Conservation (phyloP, 169 alveolate genomes). For the Toxoplasma gondii region DNA sequence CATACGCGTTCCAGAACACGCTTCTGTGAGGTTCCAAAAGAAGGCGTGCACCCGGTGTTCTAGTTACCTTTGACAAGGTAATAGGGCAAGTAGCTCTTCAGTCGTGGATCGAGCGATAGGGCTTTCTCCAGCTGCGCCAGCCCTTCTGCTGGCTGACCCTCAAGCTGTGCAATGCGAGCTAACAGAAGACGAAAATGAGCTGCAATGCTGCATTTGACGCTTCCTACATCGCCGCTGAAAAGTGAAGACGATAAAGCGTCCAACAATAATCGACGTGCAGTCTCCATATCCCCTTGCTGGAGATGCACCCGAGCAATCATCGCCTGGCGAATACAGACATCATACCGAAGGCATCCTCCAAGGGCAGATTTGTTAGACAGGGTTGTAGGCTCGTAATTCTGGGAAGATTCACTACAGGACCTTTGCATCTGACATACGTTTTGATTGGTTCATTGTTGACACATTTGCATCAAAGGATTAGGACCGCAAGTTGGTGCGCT, state of each 20-base stretch:
- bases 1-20: too few relatives aligned
- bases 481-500: too few relatives aligned
- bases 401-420: too few relatives aligned
- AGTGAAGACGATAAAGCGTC: background rate
- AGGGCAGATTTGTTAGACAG: too few relatives aligned
- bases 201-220: background rate
- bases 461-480: too few relatives aligned
- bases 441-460: too few relatives aligned
- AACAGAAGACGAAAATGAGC: background rate
- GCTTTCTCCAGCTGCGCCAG: constrained; percentile 16
- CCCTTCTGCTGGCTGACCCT: constrained; percentile 6
- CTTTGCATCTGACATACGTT: too few relatives aligned
- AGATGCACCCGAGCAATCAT: background rate
- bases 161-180: constrained; percentile 7
- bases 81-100: background rate
- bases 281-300: background rate
- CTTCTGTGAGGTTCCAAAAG: too few relatives aligned
- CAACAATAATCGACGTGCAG: background rate
- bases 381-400: too few relatives aligned
- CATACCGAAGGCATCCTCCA: background rate
- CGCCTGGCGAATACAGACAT: background rate
- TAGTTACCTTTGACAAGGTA: background rate
- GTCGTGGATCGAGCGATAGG: background rate
- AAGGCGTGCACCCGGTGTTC: background rate
- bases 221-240: background rate